phyloP scores from a whole-genome alignment of 2,329 filamentous ascomycete genomes.

The Cryoendolithus antarcticus region DNA sequence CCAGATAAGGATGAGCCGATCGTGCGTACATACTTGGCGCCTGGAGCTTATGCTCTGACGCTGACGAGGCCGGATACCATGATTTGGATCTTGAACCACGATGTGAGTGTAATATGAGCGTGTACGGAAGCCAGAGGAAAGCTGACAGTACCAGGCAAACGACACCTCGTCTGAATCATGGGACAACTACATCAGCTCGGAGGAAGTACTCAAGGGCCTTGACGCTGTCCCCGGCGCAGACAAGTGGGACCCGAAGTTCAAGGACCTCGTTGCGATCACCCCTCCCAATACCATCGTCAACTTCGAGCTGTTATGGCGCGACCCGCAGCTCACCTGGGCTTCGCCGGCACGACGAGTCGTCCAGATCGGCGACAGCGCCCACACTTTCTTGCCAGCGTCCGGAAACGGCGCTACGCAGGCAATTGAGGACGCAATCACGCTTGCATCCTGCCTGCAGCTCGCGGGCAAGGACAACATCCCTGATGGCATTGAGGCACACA shows the following conservation, averaged over 20 bases:
- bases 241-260: conserved; percentile 35
- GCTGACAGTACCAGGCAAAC: conserved; percentile 24
- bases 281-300: conserved; percentile 37
- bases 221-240: conserved; percentile 31
- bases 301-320: conserved; percentile 36
- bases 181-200: conserved; percentile 34
- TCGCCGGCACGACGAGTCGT: conserved; percentile 31
- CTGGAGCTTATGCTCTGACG: conserved; percentile 32
- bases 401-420: conserved; percentile 36
- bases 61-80: conserved; percentile 34
- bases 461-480: conserved; percentile 30
- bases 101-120: conserved; percentile 17
- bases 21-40: conserved; percentile 33
- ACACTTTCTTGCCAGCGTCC: conserved; percentile 33
- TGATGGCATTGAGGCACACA: conserved; percentile 26
- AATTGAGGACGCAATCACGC: conserved; percentile 35
- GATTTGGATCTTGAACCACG: conserved; percentile 40
- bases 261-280: conserved; percentile 31
- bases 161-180: conserved; percentile 34
- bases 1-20: conserved; percentile 28
- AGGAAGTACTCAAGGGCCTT: conserved; percentile 35
- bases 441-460: conserved; percentile 35
- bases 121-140: too few relatives aligned
- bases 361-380: conserved; percentile 34
- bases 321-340: conserved; percentile 34